A percentile compares a stretch with the other conserved stretches of the same genome.
These are phyloP conservation scores for Penicillium sclerotiorum DNA, from an alignment of 2,329 filamentous ascomycete genomes.

Conservation along the genomic window DNA sequence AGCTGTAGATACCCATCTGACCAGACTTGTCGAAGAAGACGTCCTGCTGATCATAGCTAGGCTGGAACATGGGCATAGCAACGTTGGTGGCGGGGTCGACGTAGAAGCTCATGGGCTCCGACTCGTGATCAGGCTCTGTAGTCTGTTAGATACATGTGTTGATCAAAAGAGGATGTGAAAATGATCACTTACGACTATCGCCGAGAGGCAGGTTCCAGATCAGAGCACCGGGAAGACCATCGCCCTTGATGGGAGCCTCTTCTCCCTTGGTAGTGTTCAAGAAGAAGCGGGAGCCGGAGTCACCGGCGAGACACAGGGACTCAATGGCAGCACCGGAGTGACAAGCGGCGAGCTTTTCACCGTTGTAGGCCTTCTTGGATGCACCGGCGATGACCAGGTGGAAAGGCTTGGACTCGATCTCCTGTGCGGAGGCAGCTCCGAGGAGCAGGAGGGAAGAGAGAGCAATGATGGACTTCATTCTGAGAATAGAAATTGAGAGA, in stretches of 20 bases:
- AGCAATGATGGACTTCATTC: conserved; percentile 13
- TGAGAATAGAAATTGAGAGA: not conserved
- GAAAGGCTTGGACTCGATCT: conserved; percentile 49
- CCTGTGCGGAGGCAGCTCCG: conserved; percentile 12
- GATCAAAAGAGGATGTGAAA: not conserved
- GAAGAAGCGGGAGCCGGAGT: conserved; percentile 17
- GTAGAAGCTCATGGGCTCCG: conserved; percentile 39
- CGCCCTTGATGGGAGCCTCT: conserved; percentile 17
- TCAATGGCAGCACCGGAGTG: conserved; percentile 54
- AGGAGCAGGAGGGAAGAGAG: conserved; percentile 12
- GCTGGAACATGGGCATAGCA: conserved; percentile 45
- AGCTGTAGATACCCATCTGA: conserved; percentile 43
- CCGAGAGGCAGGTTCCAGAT: conserved; percentile 13
- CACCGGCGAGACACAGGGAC: conserved; percentile 43
- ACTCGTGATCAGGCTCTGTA: conserved; percentile 25
- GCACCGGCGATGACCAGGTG: conserved; percentile 43
- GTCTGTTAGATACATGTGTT: conserved; percentile 1
- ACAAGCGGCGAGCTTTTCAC: conserved; percentile 45
- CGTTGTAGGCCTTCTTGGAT: conserved; percentile 41
- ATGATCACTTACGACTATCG: conserved; percentile 1
- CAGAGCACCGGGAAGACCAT: conserved; percentile 5
- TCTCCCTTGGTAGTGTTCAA: conserved; percentile 38
- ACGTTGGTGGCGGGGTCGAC: conserved; percentile 45
- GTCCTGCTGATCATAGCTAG: conserved; percentile 26
- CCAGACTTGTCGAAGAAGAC: conserved; percentile 46